These are phyloP conservation scores for Colletotrichum eremochloae DNA, from an alignment of 2,329 filamentous ascomycete genomes.

Conservation along the genomic window DNA sequence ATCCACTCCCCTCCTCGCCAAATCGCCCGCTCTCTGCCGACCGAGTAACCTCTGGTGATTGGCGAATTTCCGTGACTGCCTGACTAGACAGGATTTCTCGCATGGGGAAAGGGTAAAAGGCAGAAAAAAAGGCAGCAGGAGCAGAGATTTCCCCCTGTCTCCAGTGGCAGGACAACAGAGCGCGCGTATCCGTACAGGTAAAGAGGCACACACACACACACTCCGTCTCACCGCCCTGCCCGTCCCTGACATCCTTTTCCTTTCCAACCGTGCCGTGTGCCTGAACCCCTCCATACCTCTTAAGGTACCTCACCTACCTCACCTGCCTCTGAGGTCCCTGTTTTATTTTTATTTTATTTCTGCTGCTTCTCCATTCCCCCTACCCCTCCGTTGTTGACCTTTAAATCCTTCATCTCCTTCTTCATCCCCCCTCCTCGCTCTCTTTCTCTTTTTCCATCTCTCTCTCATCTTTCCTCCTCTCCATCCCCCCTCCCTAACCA, in stretches of 20 bases:
- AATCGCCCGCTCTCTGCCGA: slow-evolving; percentile 20
- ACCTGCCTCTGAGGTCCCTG: slow-evolving; percentile 6
- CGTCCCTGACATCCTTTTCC: slow-evolving; percentile 15
- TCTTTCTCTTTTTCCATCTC: slow-evolving; percentile 18
- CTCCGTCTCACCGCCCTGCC: slow-evolving; percentile 11
- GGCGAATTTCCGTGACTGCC: neutral
- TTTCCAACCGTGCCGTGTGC: neutral
- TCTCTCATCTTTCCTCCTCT: slow-evolving; percentile 34
- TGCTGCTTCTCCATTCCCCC: slow-evolving; percentile 29
- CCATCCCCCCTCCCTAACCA: slow-evolving; percentile 34
- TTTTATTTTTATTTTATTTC: slow-evolving; percentile 16
- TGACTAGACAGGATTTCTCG: slow-evolving; percentile 7
- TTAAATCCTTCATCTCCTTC: slow-evolving; percentile 39
- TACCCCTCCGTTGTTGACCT: slow-evolving; percentile 37
- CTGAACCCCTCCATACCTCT: slow-evolving; percentile 14
- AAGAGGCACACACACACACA: neutral
- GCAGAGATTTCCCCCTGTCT: slow-evolving; percentile 40
- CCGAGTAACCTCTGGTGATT: neutral
- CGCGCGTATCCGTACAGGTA: neutral
- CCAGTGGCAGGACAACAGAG: slow-evolving; percentile 7
- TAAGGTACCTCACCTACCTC: neutral
- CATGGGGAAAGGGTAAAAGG: neutral
- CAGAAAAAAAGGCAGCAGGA: neutral
- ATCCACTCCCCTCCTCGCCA: neutral
- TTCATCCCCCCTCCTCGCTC: slow-evolving; percentile 39